Evolutionary conservation across 306 rosid genomes (phyloP).

Genomic region (Lithocarpus polystachyus): DNA sequence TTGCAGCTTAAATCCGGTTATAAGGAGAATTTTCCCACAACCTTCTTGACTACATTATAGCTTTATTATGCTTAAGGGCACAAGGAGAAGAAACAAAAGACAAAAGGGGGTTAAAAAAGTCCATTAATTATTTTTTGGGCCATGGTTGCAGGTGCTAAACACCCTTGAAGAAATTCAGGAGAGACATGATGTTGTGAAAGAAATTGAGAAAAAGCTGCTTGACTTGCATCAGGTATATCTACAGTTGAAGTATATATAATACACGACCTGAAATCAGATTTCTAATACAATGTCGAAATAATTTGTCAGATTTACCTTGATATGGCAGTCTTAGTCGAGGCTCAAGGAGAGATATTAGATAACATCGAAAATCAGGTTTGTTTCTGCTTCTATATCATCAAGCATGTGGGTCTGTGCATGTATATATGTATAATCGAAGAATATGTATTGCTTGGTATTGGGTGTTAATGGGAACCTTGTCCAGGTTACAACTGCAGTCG

Average conservation of each 20-base stretch:
- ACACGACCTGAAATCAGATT: background rate
- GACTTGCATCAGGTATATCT: constrained; percentile 87
- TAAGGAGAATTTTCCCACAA: background rate
- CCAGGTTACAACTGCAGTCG: constrained; percentile 72
- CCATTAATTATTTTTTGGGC: background rate
- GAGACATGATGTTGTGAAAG: constrained; percentile 87
- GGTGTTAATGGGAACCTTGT: constrained; percentile 45
- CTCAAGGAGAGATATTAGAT: constrained; percentile 87
- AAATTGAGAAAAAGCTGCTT: constrained; percentile 88
- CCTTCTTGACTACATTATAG: background rate
- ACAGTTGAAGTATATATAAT: background rate
- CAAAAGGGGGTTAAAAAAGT: background rate
- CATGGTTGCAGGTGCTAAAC: constrained; percentile 59
- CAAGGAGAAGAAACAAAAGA: background rate
- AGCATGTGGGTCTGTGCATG: constrained; percentile 15
- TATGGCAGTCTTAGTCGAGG: constrained; percentile 93
- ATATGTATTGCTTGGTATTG: constrained; percentile 25
- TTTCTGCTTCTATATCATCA: constrained; percentile 14
- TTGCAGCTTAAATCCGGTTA: background rate
- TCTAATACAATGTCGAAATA: constrained; percentile 9
- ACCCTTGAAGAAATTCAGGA: constrained; percentile 96
- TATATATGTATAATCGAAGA: constrained; percentile 17
- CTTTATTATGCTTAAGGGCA: background rate
- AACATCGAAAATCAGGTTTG: constrained; percentile 96
- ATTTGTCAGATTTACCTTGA: constrained; percentile 78